Conservation (phyloP, 352 stramenopile species). For the Phytophthora brassicae region DNA sequence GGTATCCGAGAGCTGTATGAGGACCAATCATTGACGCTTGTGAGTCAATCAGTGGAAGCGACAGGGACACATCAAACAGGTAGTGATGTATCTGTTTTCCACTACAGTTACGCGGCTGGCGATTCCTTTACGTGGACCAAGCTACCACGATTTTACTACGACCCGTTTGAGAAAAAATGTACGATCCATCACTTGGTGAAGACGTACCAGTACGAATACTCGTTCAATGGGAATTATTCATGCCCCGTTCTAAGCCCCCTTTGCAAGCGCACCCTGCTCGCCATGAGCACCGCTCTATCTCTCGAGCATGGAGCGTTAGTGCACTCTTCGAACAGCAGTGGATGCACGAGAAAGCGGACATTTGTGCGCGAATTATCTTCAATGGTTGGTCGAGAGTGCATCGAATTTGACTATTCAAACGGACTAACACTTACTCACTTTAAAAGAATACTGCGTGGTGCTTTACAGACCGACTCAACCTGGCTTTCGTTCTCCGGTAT, state of each 20-base stretch:
- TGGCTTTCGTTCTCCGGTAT: slow-evolving; percentile 52
- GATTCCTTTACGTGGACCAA: slow-evolving; percentile 66
- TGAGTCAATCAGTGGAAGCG: slow-evolving; percentile 12
- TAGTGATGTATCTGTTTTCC: slow-evolving; percentile 35
- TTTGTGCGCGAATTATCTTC: slow-evolving; percentile 46
- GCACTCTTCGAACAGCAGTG: slow-evolving; percentile 27
- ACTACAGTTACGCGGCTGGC: slow-evolving; percentile 46
- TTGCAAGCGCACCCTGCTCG: slow-evolving; percentile 56
- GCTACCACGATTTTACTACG: slow-evolving; percentile 63
- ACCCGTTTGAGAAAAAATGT: slow-evolving; percentile 55
- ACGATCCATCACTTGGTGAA: slow-evolving; percentile 62
- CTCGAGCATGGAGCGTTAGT: slow-evolving; percentile 55
- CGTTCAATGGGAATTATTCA: slow-evolving; percentile 50
- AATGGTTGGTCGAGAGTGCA: slow-evolving; percentile 45
- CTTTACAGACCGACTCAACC: slow-evolving; percentile 40
- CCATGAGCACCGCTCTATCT: slow-evolving; percentile 56
- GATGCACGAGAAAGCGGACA: slow-evolving; percentile 43
- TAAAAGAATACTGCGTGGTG: slow-evolving; percentile 38
- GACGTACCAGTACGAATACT: slow-evolving; percentile 64
- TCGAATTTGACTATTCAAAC: slow-evolving; percentile 43
- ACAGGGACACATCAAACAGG: slow-evolving; percentile 14
- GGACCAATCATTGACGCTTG: slow-evolving; percentile 30
- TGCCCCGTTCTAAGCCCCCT: slow-evolving; percentile 56
- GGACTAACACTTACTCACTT: slow-evolving; percentile 40
- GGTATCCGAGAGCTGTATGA: slow-evolving; percentile 53